These are phyloP conservation scores for Trichoderma atrobrunneum DNA, from an alignment of 2,329 filamentous ascomycete species.

Conservation along the genomic window DNA sequence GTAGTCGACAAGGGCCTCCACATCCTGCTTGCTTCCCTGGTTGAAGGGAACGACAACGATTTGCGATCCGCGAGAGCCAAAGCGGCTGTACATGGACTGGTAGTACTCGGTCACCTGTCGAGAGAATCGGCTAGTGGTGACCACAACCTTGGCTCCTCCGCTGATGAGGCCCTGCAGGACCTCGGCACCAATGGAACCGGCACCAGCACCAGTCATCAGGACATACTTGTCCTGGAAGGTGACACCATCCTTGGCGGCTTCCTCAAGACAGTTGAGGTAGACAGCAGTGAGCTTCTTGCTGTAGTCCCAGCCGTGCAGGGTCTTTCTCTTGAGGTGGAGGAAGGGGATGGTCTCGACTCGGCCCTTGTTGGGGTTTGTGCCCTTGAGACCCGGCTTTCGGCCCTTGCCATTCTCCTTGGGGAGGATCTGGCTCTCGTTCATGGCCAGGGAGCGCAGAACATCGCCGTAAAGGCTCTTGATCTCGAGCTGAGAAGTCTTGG, in stretches of 20 bases:
- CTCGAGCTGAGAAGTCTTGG: constrained; percentile 92
- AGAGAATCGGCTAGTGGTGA: constrained; percentile 95
- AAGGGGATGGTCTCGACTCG: constrained; percentile 98
- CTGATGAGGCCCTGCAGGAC: constrained; percentile 94
- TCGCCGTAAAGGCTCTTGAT: constrained; percentile 95
- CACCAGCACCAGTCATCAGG: constrained; percentile 97
- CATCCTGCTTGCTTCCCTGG: constrained; percentile 96
- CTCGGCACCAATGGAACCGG: constrained; percentile 95
- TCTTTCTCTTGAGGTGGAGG: constrained; percentile 92
- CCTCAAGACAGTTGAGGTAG: constrained; percentile 88
- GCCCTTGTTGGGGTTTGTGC: constrained; percentile 66
- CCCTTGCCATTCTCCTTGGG: constrained; percentile 76
- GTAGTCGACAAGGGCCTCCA: constrained; percentile 90
- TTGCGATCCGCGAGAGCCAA: constrained; percentile 89
- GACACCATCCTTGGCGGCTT: constrained; percentile 81
- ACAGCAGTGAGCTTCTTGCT: constrained; percentile 96
- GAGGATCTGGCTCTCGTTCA: constrained; percentile 98
- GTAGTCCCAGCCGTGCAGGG: constrained; percentile 95
- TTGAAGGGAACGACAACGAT: constrained; percentile 99
- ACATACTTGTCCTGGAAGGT: constrained; percentile 94
- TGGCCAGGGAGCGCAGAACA: constrained; percentile 87
- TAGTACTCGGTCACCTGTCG: constrained; percentile 99
- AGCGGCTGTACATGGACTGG: constrained; percentile 96
- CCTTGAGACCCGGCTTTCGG: constrained; percentile 51
- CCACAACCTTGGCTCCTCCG: constrained; percentile 93